phyloP scores from a whole-genome alignment of 176 grass and related monocot species.

The Juncus effusus region DNA sequence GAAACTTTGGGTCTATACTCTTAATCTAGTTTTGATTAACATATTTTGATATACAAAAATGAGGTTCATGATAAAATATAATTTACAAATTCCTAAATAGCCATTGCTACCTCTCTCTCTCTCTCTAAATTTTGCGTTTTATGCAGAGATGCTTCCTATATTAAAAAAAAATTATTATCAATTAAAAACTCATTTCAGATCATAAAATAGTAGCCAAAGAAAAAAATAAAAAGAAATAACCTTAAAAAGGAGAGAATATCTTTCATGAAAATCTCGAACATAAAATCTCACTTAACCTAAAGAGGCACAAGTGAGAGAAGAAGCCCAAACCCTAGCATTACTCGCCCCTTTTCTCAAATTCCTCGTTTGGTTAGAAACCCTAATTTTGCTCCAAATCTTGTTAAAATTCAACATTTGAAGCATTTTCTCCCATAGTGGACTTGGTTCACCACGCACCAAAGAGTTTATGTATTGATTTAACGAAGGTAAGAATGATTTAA shows the following conservation, averaged over 20 bases:
- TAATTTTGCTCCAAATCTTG: conserved; percentile 63
- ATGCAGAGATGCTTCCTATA: no score
- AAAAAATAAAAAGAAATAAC: conserved; percentile 32
- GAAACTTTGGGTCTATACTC: no score
- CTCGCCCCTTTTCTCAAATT: conserved; percentile 59
- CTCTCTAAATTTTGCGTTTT: background rate
- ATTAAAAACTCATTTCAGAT: conserved; percentile 19
- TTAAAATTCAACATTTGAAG: conserved; percentile 44
- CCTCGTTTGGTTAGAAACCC: conserved; percentile 51
- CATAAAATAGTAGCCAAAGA: background rate
- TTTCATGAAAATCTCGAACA: conserved; percentile 32
- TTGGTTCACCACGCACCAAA: conserved; percentile 38
- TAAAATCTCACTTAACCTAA: conserved; percentile 52
- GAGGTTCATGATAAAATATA: no score
- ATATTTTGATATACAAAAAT: no score
- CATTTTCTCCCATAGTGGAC: conserved; percentile 45
- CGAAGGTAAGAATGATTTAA: conserved; percentile 47
- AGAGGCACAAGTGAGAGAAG: conserved; percentile 68
- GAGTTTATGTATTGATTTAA: conserved; percentile 37
- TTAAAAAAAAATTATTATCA: background rate
- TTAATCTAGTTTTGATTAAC: no score
- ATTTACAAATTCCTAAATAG: conserved; percentile 21
- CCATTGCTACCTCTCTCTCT: background rate
- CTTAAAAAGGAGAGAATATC: background rate
- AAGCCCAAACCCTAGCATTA: conserved; percentile 75